phyloP scores from a whole-genome alignment of 371 early-diverging fungal species.

The Haplosporangium sp. region DNA sequence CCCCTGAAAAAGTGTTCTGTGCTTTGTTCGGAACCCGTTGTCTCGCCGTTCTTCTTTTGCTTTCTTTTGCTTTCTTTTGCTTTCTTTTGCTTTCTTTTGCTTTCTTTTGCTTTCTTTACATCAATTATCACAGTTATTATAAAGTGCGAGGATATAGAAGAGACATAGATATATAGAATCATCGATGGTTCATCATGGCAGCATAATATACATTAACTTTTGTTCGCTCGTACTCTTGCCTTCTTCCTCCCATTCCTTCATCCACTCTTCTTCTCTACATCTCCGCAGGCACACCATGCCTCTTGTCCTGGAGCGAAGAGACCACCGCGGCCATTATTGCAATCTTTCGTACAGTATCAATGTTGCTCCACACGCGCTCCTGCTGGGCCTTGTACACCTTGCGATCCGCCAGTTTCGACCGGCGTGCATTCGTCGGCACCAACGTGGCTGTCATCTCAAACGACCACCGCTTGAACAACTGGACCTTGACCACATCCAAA shows the following conservation, averaged over 20 bases:
- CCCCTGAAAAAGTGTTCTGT: too few relatives aligned
- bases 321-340: slow-evolving; percentile 49
- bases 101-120: too few relatives aligned
- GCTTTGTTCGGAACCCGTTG: too few relatives aligned
- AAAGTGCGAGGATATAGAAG: neutral
- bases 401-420: slow-evolving; percentile 65
- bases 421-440: slow-evolving; percentile 73
- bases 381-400: slow-evolving; percentile 57
- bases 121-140: too few relatives aligned
- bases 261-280: neutral
- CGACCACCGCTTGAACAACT: slow-evolving; percentile 74
- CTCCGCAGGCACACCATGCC: neutral
- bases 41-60: too few relatives aligned
- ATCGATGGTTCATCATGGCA: neutral
- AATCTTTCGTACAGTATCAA: slow-evolving; percentile 43
- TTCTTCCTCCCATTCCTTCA: neutral
- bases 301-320: slow-evolving; percentile 34
- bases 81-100: too few relatives aligned
- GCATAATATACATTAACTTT: neutral
- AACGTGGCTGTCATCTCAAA: slow-evolving; percentile 78
- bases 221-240: neutral
- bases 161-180: neutral
- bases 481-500: slow-evolving; percentile 84
- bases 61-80: too few relatives aligned
- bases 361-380: slow-evolving; percentile 42